phyloP scores from a whole-genome alignment of 805 yeast genomes.

The Myxozyma mucilagina region DNA sequence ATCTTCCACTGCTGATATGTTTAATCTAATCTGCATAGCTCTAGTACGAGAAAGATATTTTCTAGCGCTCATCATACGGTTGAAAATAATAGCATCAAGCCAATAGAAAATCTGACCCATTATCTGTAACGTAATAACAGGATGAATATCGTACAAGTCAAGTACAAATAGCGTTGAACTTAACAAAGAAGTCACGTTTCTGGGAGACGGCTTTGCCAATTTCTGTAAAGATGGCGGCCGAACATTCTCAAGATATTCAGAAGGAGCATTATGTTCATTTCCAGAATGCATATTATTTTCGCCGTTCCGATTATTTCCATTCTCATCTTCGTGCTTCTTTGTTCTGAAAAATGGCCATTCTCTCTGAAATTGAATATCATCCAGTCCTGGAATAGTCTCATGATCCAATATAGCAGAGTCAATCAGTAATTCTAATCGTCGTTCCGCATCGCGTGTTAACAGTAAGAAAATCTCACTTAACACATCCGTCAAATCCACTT shows the following conservation, averaged over 20 bases:
- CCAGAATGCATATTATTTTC: not conserved
- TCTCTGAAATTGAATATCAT: conserved; percentile 72
- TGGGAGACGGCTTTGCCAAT: conserved; percentile 84
- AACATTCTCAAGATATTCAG: conserved; percentile 3
- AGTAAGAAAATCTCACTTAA: conserved; percentile 40
- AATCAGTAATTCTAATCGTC: conserved; percentile 40
- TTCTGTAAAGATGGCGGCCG: conserved; percentile 83
- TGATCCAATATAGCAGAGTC: conserved; percentile 55
- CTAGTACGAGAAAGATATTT: conserved; percentile 74
- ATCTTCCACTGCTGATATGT: conserved; percentile 83
- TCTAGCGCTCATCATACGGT: conserved; percentile 64
- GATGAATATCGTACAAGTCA: conserved; percentile 77
- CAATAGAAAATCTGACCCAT: conserved; percentile 76
- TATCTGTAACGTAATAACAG: conserved; percentile 74
- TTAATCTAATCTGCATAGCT: conserved; percentile 87
- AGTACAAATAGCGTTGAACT: conserved; percentile 87
- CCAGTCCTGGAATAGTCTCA: conserved; percentile 79
- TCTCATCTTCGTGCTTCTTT: not conserved
- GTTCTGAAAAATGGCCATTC: conserved; percentile 62
- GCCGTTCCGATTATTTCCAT: not conserved
- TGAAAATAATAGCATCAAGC: conserved; percentile 71
- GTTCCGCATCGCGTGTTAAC: conserved; percentile 42
- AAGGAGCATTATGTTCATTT: not conserved
- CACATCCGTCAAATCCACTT: conserved; percentile 37
- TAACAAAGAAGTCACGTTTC: conserved; percentile 52